phyloP scores from a whole-genome alignment of 2,329 filamentous ascomycete species.

The Rhinocladiella mackenziei region DNA sequence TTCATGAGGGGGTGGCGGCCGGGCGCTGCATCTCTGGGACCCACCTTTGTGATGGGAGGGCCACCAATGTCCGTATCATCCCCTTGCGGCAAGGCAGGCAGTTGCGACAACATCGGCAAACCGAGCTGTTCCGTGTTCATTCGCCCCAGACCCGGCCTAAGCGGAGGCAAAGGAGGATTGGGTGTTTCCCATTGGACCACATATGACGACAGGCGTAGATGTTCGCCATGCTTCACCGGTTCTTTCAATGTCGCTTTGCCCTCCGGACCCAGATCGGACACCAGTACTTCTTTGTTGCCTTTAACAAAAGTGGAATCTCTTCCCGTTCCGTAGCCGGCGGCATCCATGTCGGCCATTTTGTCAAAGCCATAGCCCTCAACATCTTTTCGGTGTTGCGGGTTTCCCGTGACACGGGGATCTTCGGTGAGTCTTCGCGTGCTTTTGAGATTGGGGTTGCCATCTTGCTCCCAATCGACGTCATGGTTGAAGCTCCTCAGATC shows the following conservation, averaged over 20 bases:
- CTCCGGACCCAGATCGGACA: slow-evolving; percentile 60
- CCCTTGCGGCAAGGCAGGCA: slow-evolving; percentile 63
- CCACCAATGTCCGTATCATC: slow-evolving; percentile 83
- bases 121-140: slow-evolving; percentile 65
- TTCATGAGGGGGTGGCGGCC: slow-evolving; percentile 48
- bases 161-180: slow-evolving; percentile 57
- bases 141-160: slow-evolving; percentile 52
- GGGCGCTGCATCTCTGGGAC: slow-evolving; percentile 54
- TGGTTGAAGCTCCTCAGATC: slow-evolving; percentile 68
- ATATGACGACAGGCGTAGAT: slow-evolving; percentile 25
- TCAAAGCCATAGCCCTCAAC: slow-evolving; percentile 75
- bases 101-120: slow-evolving; percentile 63
- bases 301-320: slow-evolving; percentile 68
- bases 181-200: slow-evolving; percentile 35
- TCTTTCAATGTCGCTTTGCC: slow-evolving; percentile 57
- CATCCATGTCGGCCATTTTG: slow-evolving; percentile 64
- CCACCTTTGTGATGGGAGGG: slow-evolving; percentile 57
- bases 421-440: slow-evolving; percentile 52
- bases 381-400: slow-evolving; percentile 65
- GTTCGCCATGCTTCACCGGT: slow-evolving; percentile 47
- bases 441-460: slow-evolving; percentile 55
- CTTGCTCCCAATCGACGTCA: slow-evolving; percentile 62
- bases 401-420: slow-evolving; percentile 58
- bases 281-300: slow-evolving; percentile 65
- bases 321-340: slow-evolving; percentile 57